phyloP scores from a whole-genome alignment of 768 basidiomycete genomes.

The Pleurotus sapidus region DNA sequence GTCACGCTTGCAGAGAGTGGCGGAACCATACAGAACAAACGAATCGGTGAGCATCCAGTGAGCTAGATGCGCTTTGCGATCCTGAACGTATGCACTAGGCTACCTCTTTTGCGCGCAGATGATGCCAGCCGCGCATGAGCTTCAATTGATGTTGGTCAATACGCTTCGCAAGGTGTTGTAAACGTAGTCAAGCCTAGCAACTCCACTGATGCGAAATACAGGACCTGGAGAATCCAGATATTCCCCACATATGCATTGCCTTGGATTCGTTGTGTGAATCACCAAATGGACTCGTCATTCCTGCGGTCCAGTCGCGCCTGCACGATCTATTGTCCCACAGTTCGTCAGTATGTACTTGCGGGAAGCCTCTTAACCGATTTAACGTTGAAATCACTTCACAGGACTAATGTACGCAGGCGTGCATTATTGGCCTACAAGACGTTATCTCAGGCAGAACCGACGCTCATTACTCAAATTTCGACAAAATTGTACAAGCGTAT shows the following conservation, averaged over 20 bases:
- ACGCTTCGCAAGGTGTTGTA: slow-evolving; percentile 70
- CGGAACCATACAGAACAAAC: slow-evolving; percentile 54
- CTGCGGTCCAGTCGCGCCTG: slow-evolving; percentile 69
- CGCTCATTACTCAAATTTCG: slow-evolving; percentile 41
- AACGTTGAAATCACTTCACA: slow-evolving; percentile 24
- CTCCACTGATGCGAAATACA: slow-evolving; percentile 20
- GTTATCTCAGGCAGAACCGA: slow-evolving; percentile 44
- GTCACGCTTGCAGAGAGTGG: slow-evolving; percentile 76
- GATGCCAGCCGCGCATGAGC: slow-evolving; percentile 66
- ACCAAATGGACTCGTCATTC: slow-evolving; percentile 66
- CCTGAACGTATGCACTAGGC: slow-evolving; percentile 36
- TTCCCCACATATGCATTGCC: slow-evolving; percentile 65
- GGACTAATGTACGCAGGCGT: slow-evolving; percentile 58
- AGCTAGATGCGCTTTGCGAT: too few relatives aligned
- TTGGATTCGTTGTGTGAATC: slow-evolving; percentile 64
- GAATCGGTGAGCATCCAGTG: slow-evolving; percentile 47
- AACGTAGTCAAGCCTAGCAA: too few relatives aligned
- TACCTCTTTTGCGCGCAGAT: slow-evolving; percentile 76
- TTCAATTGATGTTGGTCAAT: slow-evolving; percentile 83
- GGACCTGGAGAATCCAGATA: slow-evolving; percentile 66
- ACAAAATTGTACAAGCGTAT: slow-evolving; percentile 36
- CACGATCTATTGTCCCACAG: slow-evolving; percentile 66
- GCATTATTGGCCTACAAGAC: slow-evolving; percentile 57
- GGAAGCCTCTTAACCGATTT: neutral
- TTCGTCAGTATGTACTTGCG: slow-evolving; percentile 59